A percentile compares a stretch with the other conserved stretches of the same genome.
phyloP scores from a whole-genome alignment of 1,284 basidiomycete species.

The Sporisorium iseilematis-ciliati region DNA sequence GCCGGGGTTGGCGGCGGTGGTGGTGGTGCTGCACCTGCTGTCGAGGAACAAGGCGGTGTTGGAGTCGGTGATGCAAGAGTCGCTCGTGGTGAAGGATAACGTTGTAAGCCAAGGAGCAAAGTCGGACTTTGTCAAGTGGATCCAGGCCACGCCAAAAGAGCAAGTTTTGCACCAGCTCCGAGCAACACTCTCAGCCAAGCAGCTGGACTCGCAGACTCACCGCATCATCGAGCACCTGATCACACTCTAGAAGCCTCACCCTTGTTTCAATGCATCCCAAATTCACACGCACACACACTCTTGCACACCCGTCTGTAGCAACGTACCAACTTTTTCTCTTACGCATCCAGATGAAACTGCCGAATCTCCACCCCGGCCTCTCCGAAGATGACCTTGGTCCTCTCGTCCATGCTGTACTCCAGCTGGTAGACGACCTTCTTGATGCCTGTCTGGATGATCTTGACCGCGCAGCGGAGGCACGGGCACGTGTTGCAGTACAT shows the following conservation, averaged over 20 bases:
- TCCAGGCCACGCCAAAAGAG: neutral
- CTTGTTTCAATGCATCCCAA: neutral
- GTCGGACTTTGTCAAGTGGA: conserved; percentile 9
- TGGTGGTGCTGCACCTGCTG: conserved; percentile 20
- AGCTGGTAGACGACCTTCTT: conserved; percentile 94
- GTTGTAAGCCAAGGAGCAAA: neutral
- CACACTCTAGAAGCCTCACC: too few relatives aligned
- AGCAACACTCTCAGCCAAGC: neutral
- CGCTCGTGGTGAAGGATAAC: neutral
- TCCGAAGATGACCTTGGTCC: conserved; percentile 68
- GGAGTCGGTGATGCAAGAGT: conserved; percentile 3
- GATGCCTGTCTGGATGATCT: conserved; percentile 95
- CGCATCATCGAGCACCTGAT: neutral
- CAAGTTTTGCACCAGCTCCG: neutral
- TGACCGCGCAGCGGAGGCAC: conserved; percentile 93
- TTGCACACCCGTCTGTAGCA: neutral
- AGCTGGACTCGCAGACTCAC: neutral
- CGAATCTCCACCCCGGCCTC: conserved; percentile 70
- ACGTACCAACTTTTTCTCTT: neutral
- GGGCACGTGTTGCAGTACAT: conserved; percentile 95
- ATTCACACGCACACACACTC: neutral
- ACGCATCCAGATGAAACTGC: conserved; percentile 49
- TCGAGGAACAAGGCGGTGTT: conserved; percentile 2
- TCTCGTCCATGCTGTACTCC: conserved; percentile 78
- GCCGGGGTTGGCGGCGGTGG: neutral